phyloP scores from a whole-genome alignment of 2,329 filamentous ascomycete genomes.

The Aspergillus novoparasiticus region DNA sequence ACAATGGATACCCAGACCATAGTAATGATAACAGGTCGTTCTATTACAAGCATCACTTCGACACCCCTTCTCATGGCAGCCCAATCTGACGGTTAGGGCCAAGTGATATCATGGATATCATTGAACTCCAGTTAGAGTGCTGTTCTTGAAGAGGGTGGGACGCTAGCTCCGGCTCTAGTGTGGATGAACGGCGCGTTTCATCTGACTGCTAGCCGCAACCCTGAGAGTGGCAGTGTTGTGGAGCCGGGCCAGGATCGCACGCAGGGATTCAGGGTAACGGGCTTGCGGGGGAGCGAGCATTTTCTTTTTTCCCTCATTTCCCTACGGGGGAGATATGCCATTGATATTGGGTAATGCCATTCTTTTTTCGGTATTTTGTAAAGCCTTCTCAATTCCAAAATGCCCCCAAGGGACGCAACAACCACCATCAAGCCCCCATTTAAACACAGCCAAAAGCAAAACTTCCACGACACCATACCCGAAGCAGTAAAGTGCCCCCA shows the following conservation, averaged over 20 bases:
- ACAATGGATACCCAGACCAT: background rate
- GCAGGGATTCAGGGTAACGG: conserved; percentile 32
- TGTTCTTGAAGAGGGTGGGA: background rate
- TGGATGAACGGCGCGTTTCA: conserved; percentile 32
- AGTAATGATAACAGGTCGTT: background rate
- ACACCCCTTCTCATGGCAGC: background rate
- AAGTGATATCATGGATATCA: conserved; percentile 7
- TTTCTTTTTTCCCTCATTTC: background rate
- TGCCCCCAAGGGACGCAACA: background rate
- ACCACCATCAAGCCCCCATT: background rate
- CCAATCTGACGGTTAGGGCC: background rate
- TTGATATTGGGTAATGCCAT: background rate
- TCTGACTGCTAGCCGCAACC: conserved; percentile 31
- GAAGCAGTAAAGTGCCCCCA: background rate
- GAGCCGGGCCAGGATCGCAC: conserved; percentile 33
- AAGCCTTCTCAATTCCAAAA: background rate
- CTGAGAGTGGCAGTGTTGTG: conserved; percentile 36
- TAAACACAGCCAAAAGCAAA: conserved; percentile 1
- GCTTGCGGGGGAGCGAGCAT: conserved; percentile 28
- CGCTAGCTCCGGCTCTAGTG: background rate
- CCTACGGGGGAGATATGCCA: background rate
- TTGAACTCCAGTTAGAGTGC: background rate
- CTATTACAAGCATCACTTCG: background rate
- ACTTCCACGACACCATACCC: conserved; percentile 7
- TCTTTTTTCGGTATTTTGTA: background rate